phyloP scores from a whole-genome alignment of 2,329 filamentous ascomycete species.

The Arachnomyces sp. region DNA sequence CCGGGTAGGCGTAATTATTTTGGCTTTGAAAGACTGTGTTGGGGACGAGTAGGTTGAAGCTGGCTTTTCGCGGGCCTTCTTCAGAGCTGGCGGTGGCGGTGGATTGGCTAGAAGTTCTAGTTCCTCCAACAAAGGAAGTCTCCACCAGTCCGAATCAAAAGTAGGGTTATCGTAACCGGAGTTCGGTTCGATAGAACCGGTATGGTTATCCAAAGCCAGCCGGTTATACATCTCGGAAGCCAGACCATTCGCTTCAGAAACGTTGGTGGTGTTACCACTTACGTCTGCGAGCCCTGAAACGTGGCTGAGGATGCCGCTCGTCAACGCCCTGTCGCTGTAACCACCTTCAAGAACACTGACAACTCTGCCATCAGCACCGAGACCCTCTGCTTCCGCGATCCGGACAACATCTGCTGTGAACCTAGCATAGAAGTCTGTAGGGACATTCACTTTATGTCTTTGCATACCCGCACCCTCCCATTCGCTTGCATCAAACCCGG shows the following conservation, averaged over 20 bases:
- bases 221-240: slow-evolving; percentile 51
- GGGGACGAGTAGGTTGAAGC: slow-evolving; percentile 73
- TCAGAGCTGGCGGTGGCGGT: slow-evolving; percentile 42
- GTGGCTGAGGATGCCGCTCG: slow-evolving; percentile 83
- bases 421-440: slow-evolving; percentile 90
- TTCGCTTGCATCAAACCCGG: slow-evolving; percentile 94
- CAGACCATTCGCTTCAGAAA: slow-evolving; percentile 35
- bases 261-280: slow-evolving; percentile 29
- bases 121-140: slow-evolving; percentile 54
- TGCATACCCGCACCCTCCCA: slow-evolving; percentile 93
- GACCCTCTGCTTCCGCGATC: slow-evolving; percentile 69
- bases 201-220: slow-evolving; percentile 17
- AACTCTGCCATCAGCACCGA: slow-evolving; percentile 70
- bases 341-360: slow-evolving; percentile 94
- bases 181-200: slow-evolving; percentile 5
- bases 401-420: slow-evolving; percentile 79
- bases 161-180: slow-evolving; percentile 24
- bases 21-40: slow-evolving; percentile 79
- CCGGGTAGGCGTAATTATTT: slow-evolving; percentile 60
- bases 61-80: slow-evolving; percentile 48
- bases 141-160: slow-evolving; percentile 68
- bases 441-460: slow-evolving; percentile 88
- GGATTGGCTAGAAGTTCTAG: slow-evolving; percentile 55
- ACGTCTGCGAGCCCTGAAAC: slow-evolving; percentile 66
- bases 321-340: slow-evolving; percentile 85